These are phyloP conservation scores for Trichothecium sympodiale DNA, from an alignment of 2,329 filamentous ascomycete genomes.

Conservation along the genomic window DNA sequence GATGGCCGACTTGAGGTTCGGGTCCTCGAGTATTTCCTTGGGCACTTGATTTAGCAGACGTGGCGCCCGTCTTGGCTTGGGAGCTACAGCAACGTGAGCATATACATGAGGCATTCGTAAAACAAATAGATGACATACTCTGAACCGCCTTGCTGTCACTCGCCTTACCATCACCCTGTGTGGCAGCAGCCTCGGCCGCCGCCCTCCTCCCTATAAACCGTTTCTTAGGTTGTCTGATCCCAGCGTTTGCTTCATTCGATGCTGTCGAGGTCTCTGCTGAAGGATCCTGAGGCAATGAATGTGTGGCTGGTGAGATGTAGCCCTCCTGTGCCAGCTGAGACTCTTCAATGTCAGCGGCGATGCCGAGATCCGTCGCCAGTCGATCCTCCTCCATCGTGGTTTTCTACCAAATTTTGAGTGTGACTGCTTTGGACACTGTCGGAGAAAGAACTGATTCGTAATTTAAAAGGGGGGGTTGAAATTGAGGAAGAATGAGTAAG, in stretches of 20 bases:
- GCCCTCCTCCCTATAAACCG: constrained; percentile 80
- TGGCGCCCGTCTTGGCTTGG: constrained; percentile 60
- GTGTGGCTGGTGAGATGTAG: constrained; percentile 1
- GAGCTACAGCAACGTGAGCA: too few species aligned
- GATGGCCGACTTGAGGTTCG: constrained; percentile 78
- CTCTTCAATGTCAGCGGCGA: constrained; percentile 54
- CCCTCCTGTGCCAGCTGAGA: constrained; percentile 23
- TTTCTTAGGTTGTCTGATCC: constrained; percentile 68
- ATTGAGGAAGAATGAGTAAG: too few species aligned
- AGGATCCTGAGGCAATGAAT: constrained; percentile 6
- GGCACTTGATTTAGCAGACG: constrained; percentile 88
- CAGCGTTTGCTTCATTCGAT: constrained; percentile 6
- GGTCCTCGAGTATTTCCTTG: constrained; percentile 72
- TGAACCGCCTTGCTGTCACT: constrained; percentile 21
- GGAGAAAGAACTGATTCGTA: too few species aligned
- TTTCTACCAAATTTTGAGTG: too few species aligned
- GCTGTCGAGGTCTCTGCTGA: not conserved
- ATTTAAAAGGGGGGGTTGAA: too few species aligned
- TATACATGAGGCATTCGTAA: too few species aligned
- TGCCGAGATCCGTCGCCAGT: constrained; percentile 57
- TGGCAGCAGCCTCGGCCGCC: constrained; percentile 47
- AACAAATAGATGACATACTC: constrained; percentile 37
- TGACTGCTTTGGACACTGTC: too few species aligned
- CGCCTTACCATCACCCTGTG: constrained; percentile 23
- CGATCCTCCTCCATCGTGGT: constrained; percentile 71